Evolutionary conservation across 2,329 filamentous ascomycete species (phyloP), one percentile per base, ranked within the genome.

Genomic region (Microdochium paspali): DNA sequence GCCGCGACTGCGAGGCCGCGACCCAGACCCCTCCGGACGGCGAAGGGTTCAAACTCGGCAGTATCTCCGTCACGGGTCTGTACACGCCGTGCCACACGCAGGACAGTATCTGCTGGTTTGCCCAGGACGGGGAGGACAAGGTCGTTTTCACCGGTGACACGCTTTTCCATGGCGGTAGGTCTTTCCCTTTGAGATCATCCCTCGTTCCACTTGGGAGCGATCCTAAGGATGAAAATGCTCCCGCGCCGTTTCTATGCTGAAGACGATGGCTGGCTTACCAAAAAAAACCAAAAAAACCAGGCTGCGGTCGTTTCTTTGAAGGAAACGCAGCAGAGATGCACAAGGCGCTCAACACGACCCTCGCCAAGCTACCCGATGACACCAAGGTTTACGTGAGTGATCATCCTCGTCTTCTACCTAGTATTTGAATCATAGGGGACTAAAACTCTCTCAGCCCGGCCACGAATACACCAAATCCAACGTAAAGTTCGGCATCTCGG

Each of bases 381-480:
- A 97, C 93, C 1, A 85, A 85, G 54, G 88, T 98, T 54, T 98
- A 88, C 62, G 87, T 91, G 67, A 62, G 83, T 72, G 45, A 15
- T 9, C 10, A 24, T 21, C 18, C 18, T 21, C 15, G 4, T 21
- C 10, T 20, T 20, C 35, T 6, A 3, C 10, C 9, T 21, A 21
- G 15, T 44, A 5, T 13, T 21, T n/a, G n/a, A n/a, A n/a, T n/a
- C n/a, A n/a, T n/a, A n/a, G n/a, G n/a, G n/a, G n/a, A n/a, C n/a
- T n/a, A n/a, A n/a, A n/a, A n/a, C n/a, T n/a, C n/a, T n/a, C 15
- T 21, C 51, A 91, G 84, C 90, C 91, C 18, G 93, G 93, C 3
- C 93, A 98, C 60, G 93, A 97, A 66, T 98, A 98, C 70, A 98
- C 93, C n/a, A 95, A 93, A 67, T 79, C 85, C 46, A 98, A 98